These are phyloP conservation scores for Fusarium annulatum DNA, from an alignment of 2,329 filamentous ascomycete genomes.

Conservation along the genomic window DNA sequence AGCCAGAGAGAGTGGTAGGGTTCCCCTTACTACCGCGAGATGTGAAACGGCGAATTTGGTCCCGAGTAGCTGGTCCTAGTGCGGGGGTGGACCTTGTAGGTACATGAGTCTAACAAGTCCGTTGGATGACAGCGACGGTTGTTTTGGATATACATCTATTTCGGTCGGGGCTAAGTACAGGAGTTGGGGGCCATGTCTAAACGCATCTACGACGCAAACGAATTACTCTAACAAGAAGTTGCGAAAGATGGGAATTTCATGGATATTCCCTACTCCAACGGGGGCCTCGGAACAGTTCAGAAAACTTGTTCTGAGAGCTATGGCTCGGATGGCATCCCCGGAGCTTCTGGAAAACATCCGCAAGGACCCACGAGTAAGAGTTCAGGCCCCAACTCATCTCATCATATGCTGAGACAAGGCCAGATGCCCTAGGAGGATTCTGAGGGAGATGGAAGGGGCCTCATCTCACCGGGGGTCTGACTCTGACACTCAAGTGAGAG, in stretches of 20 bases:
- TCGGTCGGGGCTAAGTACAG: conserved; percentile 29
- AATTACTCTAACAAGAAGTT: conserved; percentile 3
- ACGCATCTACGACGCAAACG: neutral
- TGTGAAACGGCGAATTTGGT: conserved; percentile 37
- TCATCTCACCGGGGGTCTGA: conserved; percentile 2
- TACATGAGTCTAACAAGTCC: neutral
- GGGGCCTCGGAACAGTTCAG: conserved; percentile 25
- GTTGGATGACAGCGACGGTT: conserved; percentile 33
- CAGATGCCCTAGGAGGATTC: conserved; percentile 7
- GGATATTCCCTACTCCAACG: conserved; percentile 37
- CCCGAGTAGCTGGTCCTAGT: conserved; percentile 42
- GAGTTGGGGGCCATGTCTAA: conserved; percentile 13
- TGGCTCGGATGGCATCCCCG: conserved; percentile 25
- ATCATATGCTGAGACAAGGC: conserved; percentile 35
- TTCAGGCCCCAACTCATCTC: conserved; percentile 5
- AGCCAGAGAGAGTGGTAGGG: neutral
- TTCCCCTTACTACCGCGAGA: conserved; percentile 16
- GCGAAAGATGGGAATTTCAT: conserved; percentile 9
- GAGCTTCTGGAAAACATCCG: conserved; percentile 24
- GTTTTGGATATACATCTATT: conserved; percentile 35
- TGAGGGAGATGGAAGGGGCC: conserved; percentile 45
- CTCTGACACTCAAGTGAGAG: neutral
- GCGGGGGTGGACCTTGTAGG: conserved; percentile 44
- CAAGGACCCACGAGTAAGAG: conserved; percentile 21
- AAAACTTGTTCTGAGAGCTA: conserved; percentile 30